phyloP scores from a whole-genome alignment of 495 filamentous ascomycete genomes.

The Penicillium coffeae region DNA sequence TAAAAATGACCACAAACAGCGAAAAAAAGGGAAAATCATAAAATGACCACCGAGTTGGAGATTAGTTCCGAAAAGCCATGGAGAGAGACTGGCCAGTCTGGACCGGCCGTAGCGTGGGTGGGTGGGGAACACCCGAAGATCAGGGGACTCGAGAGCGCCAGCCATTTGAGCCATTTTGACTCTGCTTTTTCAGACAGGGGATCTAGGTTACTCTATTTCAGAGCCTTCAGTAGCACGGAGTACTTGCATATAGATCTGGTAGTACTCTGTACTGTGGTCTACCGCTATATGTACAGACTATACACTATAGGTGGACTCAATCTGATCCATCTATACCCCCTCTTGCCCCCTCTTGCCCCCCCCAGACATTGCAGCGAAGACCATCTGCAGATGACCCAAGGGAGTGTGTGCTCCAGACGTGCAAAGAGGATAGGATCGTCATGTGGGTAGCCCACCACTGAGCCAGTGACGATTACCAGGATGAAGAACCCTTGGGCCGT shows the following conservation, averaged over 20 bases:
- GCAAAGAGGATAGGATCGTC: constrained; percentile 9
- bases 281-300: too few relatives aligned
- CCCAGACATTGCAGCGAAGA: not conserved
- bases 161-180: not conserved
- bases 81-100: constrained; percentile 4
- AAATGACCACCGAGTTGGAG: constrained; percentile 2
- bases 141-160: constrained; percentile 8
- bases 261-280: too few relatives aligned
- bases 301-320: too few relatives aligned
- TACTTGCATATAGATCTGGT: too few relatives aligned
- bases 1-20: too few relatives aligned
- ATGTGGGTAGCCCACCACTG: constrained; percentile 8
- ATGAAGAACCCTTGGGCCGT: not conserved
- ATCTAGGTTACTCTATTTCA: too few relatives aligned
- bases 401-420: constrained; percentile 1
- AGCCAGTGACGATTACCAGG: constrained; percentile 14
- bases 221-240: too few relatives aligned
- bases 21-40: too few relatives aligned
- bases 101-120: not conserved
- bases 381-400: not conserved
- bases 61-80: not conserved
- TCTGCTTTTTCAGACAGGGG: not conserved
- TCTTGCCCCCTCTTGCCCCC: too few relatives aligned
- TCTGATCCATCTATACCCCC: too few relatives aligned
- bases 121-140: constrained; percentile 12